Evolutionary conservation across 2,329 filamentous ascomycete genomes (phyloP), one percentile per base, ranked within the genome.

Genomic region (Camillea tinctor): DNA sequence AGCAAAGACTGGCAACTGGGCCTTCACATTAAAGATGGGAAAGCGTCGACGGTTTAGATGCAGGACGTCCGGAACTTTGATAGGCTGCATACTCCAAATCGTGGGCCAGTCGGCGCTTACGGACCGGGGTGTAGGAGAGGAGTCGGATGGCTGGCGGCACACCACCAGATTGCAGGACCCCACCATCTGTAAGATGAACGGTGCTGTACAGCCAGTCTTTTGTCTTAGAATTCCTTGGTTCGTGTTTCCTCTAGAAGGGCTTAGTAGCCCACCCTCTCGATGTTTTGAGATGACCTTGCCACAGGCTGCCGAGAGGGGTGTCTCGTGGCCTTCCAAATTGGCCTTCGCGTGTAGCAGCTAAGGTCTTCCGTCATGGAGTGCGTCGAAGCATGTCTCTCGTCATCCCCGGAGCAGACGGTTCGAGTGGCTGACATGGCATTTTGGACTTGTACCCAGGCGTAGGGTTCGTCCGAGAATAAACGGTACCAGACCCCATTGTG

Each of bases 81-180:
- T 81, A 79, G 79, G 79, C 73, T 73, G 72, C 61, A 67, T 65
- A 58, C 66, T 67, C 61, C 68, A 67, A 68, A 68, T 69, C 70
- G 71, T 72, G 71, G 73, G 68, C 78, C 79, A 80, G 75, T 79
- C 73, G 79, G 78, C 79, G 79, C 78, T 79, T 80, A 79, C 72
- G 69, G 73, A 74, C 75, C 68, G 70, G 77, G 77, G 75, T 72
- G 63, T 65, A 57, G 61, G 63, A 72, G 71, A 71, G 72, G 72
- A 75, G 73, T 74, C 73, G 75, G 75, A 75, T 76, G 75, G 77
- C 72, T 74, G 75, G 70, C 76, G 75, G 73, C 75, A 76, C 74
- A 73, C 73, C 75, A 76, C 73, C 73, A 74, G 69, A 74, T 72
- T 73, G 69, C 68, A 69, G 67, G 70, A 69, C 73, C 71, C 74